Conservation (phyloP, 2,329 filamentous ascomycete genomes). For the Hypoxylon sp. region DNA sequence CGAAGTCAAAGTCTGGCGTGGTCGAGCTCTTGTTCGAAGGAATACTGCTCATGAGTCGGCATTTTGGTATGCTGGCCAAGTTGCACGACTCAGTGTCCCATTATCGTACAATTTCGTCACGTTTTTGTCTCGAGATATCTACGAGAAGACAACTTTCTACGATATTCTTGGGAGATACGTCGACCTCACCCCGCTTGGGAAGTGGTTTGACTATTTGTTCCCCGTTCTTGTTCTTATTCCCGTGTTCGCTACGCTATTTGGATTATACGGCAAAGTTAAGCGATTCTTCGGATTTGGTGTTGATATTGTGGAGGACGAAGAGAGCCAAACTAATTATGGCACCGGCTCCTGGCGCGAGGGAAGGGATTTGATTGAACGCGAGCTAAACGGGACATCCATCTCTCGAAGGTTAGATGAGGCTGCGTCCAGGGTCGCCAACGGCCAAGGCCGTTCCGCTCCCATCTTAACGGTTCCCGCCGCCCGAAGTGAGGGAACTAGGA, state of each 20-base stretch:
- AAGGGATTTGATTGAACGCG: slow-evolving; percentile 86
- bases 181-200: slow-evolving; percentile 81
- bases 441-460: slow-evolving; percentile 51
- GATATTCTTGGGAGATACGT: slow-evolving; percentile 84
- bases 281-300: slow-evolving; percentile 79
- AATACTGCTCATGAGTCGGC: slow-evolving; percentile 94
- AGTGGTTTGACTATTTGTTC: slow-evolving; percentile 87
- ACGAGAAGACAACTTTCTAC: slow-evolving; percentile 84
- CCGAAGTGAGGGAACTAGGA: slow-evolving; percentile 49
- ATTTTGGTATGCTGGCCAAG: slow-evolving; percentile 94
- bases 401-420: slow-evolving; percentile 58
- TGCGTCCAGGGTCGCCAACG: slow-evolving; percentile 46
- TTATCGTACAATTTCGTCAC: slow-evolving; percentile 97
- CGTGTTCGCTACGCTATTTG: slow-evolving; percentile 85
- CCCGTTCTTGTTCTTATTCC: slow-evolving; percentile 88
- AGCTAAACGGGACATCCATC: slow-evolving; percentile 72
- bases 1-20: slow-evolving; percentile 97
- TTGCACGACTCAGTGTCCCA: slow-evolving; percentile 91
- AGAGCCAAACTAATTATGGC: slow-evolving; percentile 71
- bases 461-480: slow-evolving; percentile 58
- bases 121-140: slow-evolving; percentile 78
- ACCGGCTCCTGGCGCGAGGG: slow-evolving; percentile 92
- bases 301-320: slow-evolving; percentile 77
- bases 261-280: slow-evolving; percentile 84
- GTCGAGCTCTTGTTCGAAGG: slow-evolving; percentile 85